Conservation (phyloP, 441 rosid species). For the Sinapis alba region DNA sequence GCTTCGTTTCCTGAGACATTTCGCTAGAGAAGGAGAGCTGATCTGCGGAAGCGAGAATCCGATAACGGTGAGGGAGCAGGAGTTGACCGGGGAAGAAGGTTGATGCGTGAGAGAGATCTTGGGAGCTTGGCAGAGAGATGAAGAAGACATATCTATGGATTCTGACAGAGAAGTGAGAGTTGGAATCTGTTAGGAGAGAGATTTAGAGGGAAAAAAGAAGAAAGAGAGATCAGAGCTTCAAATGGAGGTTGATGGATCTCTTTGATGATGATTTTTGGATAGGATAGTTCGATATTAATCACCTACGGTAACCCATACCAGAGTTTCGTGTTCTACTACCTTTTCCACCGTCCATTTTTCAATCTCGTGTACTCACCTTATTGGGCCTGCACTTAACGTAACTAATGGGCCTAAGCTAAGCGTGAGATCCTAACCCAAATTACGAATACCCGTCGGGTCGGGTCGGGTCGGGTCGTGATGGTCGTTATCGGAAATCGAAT, state of each 20-base stretch:
- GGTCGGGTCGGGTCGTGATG: neutral
- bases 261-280: conserved; percentile 35
- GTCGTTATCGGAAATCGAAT: neutral
- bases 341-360: neutral
- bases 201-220: neutral
- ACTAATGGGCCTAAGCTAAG: neutral
- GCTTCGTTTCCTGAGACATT: conserved; percentile 34
- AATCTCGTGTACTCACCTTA: neutral
- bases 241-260: conserved; percentile 15
- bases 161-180: neutral
- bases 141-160: conserved; percentile 36
- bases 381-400: conserved; percentile 8
- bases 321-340: neutral
- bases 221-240: conserved; percentile 31
- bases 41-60: conserved; percentile 55
- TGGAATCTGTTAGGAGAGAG: neutral
- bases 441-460: too few species aligned
- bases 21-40: conserved; percentile 42
- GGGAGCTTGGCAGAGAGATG: conserved; percentile 31
- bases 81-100: conserved; percentile 39
- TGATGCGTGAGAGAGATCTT: conserved; percentile 18
- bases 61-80: conserved; percentile 45
- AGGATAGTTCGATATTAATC: conserved; percentile 20
- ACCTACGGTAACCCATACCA: neutral
- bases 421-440: neutral